Evolutionary conservation across 257 asterid species (phyloP).

Genomic region (Cynanchum wilfordii): DNA sequence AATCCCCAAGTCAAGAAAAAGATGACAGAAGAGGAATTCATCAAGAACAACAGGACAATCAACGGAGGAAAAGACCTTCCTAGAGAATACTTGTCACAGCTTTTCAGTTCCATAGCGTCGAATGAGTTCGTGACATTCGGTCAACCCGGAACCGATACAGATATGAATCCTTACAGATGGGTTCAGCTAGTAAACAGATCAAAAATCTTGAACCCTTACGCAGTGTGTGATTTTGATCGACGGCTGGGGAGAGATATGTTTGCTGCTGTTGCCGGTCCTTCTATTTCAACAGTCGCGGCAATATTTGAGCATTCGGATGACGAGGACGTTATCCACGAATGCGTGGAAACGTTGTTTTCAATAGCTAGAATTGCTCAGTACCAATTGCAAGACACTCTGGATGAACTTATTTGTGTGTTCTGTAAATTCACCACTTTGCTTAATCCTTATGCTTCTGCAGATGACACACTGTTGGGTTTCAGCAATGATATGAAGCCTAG

Average conservation of each 20-base stretch:
- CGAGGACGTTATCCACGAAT: constrained; percentile 77
- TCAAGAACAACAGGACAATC: constrained; percentile 65
- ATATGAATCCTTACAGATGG: constrained; percentile 87
- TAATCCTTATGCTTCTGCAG: constrained; percentile 74
- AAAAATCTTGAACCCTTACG: constrained; percentile 51
- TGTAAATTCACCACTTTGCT: constrained; percentile 79
- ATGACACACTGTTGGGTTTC: constrained; percentile 75
- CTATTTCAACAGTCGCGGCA: constrained; percentile 78
- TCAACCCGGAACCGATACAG: constrained; percentile 30
- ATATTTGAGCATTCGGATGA: constrained; percentile 79
- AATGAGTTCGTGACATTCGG: constrained; percentile 43
- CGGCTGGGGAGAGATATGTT: constrained; percentile 85
- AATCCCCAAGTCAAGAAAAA: constrained; percentile 95
- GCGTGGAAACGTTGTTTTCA: constrained; percentile 74
- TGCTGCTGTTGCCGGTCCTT: constrained; percentile 81
- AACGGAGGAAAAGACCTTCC: constrained; percentile 90
- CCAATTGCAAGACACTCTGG: constrained; percentile 78
- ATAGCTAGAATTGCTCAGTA: constrained; percentile 78
- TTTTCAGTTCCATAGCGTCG: constrained; percentile 68
- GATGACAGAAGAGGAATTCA: constrained; percentile 95
- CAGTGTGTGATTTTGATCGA: constrained; percentile 57
- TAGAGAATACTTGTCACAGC: constrained; percentile 75
- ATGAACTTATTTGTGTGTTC: constrained; percentile 71
- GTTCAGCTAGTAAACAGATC: constrained; percentile 70
- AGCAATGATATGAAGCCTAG: constrained; percentile 83